phyloP scores from a whole-genome alignment of 2,329 filamentous ascomycete genomes.

The Hypoxylon rubiginosum region DNA sequence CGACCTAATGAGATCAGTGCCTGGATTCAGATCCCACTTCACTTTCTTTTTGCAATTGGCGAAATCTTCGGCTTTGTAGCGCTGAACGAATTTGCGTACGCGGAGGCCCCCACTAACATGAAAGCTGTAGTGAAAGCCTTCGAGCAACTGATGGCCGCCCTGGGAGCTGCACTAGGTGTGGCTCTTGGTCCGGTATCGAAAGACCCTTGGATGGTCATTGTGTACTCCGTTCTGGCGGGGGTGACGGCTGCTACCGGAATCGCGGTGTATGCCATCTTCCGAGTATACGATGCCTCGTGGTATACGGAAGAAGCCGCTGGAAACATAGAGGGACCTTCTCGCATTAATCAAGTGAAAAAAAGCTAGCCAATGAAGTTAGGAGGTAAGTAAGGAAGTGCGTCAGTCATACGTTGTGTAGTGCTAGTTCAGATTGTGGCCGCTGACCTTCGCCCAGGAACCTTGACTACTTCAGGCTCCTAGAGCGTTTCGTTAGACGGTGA shows the following conservation, averaged over 20 bases:
- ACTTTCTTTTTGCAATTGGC: slow-evolving; percentile 45
- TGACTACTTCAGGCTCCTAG: too few species aligned
- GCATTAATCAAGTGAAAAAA: neutral
- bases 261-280: neutral
- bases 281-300: slow-evolving; percentile 1
- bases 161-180: slow-evolving; percentile 26
- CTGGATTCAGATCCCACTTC: slow-evolving; percentile 57
- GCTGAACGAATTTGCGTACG: slow-evolving; percentile 31
- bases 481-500: too few species aligned
- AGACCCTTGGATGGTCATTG: slow-evolving; percentile 25
- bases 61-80: slow-evolving; percentile 35
- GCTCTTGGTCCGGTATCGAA: slow-evolving; percentile 28
- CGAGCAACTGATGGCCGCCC: slow-evolving; percentile 12
- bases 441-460: too few species aligned
- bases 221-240: slow-evolving; percentile 24
- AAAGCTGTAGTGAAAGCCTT: slow-evolving; percentile 30
- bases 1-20: slow-evolving; percentile 54
- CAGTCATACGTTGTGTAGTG: too few species aligned
- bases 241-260: slow-evolving; percentile 4
- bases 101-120: slow-evolving; percentile 24
- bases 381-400: too few species aligned
- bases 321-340: neutral
- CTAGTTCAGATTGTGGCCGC: too few species aligned
- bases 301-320: neutral
- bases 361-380: too few species aligned